phyloP scores from a whole-genome alignment of 768 basidiomycete genomes.

The Polyporus arcularius region DNA sequence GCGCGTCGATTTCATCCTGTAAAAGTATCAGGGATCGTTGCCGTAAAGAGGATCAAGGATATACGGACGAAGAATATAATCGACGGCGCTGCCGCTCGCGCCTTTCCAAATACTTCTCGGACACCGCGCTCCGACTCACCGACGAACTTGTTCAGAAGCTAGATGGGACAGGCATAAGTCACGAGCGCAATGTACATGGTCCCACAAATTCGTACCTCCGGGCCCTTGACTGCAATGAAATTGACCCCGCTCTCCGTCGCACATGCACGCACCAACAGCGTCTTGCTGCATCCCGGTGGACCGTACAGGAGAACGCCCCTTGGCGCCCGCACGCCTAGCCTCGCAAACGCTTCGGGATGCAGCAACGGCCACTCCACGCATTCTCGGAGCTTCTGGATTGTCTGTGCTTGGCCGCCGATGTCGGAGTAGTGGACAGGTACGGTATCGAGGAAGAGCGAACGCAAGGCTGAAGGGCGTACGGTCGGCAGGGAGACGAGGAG shows the following conservation, averaged over 20 bases:
- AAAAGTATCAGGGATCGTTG: not conserved
- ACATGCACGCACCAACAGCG: constrained; percentile 87
- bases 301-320: constrained; percentile 92
- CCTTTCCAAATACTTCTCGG: constrained; percentile 94
- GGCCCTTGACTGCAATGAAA: constrained; percentile 96
- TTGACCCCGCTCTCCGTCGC: constrained; percentile 94
- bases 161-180: constrained; percentile 6
- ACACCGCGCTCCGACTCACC: constrained; percentile 97
- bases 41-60: not conserved
- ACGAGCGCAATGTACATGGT: not conserved
- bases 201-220: constrained; percentile 63
- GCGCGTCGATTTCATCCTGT: constrained; percentile 96
- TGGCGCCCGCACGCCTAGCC: constrained; percentile 86
- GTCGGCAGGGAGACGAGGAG: constrained; percentile 69
- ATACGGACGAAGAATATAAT: constrained; percentile 91
- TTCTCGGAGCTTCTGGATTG: constrained; percentile 87
- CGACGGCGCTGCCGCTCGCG: constrained; percentile 89
- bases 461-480: constrained; percentile 91
- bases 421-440: constrained; percentile 83
- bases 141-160: constrained; percentile 96
- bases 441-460: constrained; percentile 87
- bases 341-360: constrained; percentile 82
- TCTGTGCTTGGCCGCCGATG: constrained; percentile 81
- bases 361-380: constrained; percentile 94
- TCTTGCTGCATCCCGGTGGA: constrained; percentile 98